Evolutionary conservation across 2,329 filamentous ascomycete species (phyloP), one percentile per base, ranked within the genome.

Genomic region (Biscogniauxia mediterranea): DNA sequence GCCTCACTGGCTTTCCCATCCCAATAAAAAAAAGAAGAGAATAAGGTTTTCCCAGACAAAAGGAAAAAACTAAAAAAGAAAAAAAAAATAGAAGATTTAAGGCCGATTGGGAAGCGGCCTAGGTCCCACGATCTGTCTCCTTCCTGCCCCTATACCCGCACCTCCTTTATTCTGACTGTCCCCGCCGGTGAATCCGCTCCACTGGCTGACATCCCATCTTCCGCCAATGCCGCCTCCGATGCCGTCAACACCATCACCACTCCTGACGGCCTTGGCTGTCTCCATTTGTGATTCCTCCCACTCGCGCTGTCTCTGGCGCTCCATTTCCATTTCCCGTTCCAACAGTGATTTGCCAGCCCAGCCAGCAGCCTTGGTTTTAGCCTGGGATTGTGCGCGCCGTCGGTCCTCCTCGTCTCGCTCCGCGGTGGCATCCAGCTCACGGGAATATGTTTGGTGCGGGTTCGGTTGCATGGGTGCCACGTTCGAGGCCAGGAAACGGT

Each of bases 321-420:
- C 90, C 72, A 89, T 81, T 74, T 93, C 90, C 89, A 93, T 92
- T 75, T 93, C 90, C 26, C 89, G 85, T 76, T 93, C 90, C 1
- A 93, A 82, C 9, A 93, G 80, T 0, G 87, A 90, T 77, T 89
- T 90, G 65, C 83, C 83, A 1, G 86, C 86, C 83, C 83, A 86
- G 0, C 85, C 86, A 26, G 79, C 83, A 1, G 86, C 84, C 72
- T 86, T 87, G 20, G 86, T 89, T 72, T 84, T 82, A 55, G 78
- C 75, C 70, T 89, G 87, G 11, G 83, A 80, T 57, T 84, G 81
- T 1, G 77, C 75, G 13, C 87, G 85, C 3, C 85, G 82, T 23
- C 84, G 81, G 70, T 89, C 85, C 69, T 90, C 86, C 15, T 77
- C 80, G 59, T 87, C 84, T 52, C 83, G 86, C 75, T 91, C 88